phyloP scores from a whole-genome alignment of 2,329 filamentous ascomycete species.

The Alternaria dauci region DNA sequence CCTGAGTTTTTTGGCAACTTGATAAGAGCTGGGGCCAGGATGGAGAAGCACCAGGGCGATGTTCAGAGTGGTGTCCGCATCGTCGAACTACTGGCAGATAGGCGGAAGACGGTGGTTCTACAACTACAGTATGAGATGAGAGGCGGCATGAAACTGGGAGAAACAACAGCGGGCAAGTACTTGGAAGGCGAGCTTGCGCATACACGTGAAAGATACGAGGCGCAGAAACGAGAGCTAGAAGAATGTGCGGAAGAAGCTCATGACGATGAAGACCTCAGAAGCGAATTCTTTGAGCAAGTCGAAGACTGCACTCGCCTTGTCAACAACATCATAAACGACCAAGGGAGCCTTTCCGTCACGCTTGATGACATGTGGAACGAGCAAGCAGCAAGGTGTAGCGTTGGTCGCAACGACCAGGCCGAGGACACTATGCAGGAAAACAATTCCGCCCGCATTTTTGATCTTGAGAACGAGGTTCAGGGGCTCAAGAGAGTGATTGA shows the following conservation, averaged over 20 bases:
- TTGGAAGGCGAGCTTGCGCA: background rate
- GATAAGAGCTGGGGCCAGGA: background rate
- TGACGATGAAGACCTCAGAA: background rate
- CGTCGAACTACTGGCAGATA: background rate
- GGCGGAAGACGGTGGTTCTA: background rate
- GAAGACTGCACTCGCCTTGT: background rate
- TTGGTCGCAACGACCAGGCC: background rate
- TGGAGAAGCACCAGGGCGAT: background rate
- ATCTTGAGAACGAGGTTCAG: background rate
- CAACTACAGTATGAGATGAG: constrained; percentile 1
- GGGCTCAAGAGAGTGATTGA: background rate
- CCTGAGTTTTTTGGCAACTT: constrained; percentile 1
- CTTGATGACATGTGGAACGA: background rate
- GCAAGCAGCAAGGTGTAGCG: background rate
- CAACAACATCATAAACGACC: background rate
- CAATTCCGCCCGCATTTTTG: background rate
- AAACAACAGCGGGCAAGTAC: background rate
- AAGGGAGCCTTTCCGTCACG: background rate
- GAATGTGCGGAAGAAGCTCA: background rate
- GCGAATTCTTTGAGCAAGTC: background rate
- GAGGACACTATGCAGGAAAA: background rate
- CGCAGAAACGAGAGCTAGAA: background rate
- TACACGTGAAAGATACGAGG: background rate
- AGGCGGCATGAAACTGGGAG: background rate
- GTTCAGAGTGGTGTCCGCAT: background rate